Percentiles rank a stretch among this genome's conserved stretches.
phyloP scores from a whole-genome alignment of 768 basidiomycete genomes.

The Filobasidium wieringae region DNA sequence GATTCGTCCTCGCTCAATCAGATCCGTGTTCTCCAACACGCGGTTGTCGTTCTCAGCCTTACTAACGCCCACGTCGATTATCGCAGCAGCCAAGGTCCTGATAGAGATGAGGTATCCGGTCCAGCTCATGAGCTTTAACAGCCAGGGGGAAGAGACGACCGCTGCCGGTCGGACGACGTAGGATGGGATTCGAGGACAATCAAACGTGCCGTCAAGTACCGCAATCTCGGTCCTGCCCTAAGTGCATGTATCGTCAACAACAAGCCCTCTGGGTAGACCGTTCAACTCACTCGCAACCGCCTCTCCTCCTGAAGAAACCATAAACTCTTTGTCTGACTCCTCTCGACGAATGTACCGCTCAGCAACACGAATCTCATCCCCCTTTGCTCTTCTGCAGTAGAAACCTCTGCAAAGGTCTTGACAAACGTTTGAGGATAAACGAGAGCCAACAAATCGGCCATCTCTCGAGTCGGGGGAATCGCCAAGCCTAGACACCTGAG shows the following conservation, averaged over 20 bases:
- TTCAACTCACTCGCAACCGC: not conserved
- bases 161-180: not conserved
- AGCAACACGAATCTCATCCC: not conserved
- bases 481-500: not conserved
- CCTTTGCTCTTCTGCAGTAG: not conserved
- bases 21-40: not conserved
- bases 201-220: not conserved
- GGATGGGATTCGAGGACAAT: not conserved
- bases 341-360: not conserved
- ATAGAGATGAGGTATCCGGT: not conserved
- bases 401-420: not conserved
- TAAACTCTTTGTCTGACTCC: not conserved
- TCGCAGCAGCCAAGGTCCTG: not conserved
- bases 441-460: not conserved
- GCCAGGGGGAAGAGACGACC: not conserved
- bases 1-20: not conserved
- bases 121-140: not conserved
- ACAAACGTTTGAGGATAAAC: not conserved
- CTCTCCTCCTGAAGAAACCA: not conserved
- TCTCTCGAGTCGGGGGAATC: not conserved
- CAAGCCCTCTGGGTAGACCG: not conserved
- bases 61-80: not conserved
- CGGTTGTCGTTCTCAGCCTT: not conserved
- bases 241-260: not conserved
- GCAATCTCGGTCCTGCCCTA: not conserved